phyloP scores from a whole-genome alignment of 164 flowering plant species.

The Nelumbo lutea region DNA sequence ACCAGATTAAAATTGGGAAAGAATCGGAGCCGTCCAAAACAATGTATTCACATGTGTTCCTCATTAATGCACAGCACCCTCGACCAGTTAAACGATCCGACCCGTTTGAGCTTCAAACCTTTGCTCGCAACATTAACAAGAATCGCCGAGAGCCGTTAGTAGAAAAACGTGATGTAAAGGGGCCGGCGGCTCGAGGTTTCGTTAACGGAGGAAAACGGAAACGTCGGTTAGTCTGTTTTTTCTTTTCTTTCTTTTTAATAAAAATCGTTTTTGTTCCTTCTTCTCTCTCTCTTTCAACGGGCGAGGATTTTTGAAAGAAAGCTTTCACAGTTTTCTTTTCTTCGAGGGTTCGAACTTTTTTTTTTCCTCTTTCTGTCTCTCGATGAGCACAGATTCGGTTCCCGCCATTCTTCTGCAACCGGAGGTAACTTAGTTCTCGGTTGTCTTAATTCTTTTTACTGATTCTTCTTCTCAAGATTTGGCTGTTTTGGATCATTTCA shows the following conservation, averaged over 20 bases:
- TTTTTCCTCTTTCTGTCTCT: background rate
- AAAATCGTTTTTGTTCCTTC: conserved; percentile 3
- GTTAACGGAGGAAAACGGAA: conserved; percentile 38
- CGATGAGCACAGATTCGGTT: conserved; percentile 33
- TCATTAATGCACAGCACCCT: background rate
- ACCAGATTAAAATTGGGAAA: background rate
- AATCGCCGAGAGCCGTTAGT: conserved; percentile 39
- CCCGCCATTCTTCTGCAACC: conserved; percentile 30
- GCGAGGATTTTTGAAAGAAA: conserved; percentile 35
- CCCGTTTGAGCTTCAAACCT: conserved; percentile 93
- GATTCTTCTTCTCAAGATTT: background rate
- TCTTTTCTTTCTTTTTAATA: conserved; percentile 5
- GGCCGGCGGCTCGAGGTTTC: background rate
- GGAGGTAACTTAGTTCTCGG: conserved; percentile 21
- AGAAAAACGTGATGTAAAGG: background rate
- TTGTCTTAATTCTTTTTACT: conserved; percentile 4
- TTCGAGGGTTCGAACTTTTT: conserved; percentile 15
- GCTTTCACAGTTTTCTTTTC: conserved; percentile 14
- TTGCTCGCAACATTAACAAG: conserved; percentile 22
- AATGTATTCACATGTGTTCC: too few relatives aligned
- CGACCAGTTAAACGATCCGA: conserved; percentile 15
- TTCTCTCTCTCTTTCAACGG: conserved; percentile 55
- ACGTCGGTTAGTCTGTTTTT: conserved; percentile 44
- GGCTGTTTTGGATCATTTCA: conserved; percentile 5
- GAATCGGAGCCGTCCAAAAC: background rate